Base-by-base conservation (phyloP, 345 rosid species). In the Jatropha curcas region DNA sequence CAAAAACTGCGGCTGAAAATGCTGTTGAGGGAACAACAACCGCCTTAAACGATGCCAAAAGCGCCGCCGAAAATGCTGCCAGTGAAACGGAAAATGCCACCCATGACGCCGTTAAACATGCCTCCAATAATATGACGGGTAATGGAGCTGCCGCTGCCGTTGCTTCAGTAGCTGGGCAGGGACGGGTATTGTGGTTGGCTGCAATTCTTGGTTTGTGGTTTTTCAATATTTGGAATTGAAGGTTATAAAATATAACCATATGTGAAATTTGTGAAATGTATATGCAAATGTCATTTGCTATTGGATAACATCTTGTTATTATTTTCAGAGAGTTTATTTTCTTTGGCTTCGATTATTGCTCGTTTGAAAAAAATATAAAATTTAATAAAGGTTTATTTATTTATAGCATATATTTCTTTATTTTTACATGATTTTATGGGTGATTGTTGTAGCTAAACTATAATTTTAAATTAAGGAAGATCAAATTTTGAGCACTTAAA, bases 1-100 rank as follows among this genome's bases (percentile, higher is more conserved):
- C 74, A 20, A 48, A 30, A 1, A 35, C 37, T 25, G 41, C 37
- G 0, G 68, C 53, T n/a, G 45, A 17, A 14, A 25, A 72, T 53
- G 62, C 12, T 4, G 20, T 65, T 0, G 25, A 55, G 14, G 61
- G 30, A 4, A 39, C 70, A 3, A 14, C n/a, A 41, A 55, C 14
- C 8, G 61, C 68, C 1, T n/a, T 63, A 3, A 37, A 65, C 10
- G 59, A 64, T 34, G 43, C 56, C 27, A 60, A 60, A 45, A 60
- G 60, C 8, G 67, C 46, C 1, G 60, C 46, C 0, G 74, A 71
- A 43, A 50, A 37, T 31, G 68, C 43, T 11, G 57, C 34, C 31
- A n/a, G 68, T 60, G 78, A 35, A 39, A 2, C 51, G 61, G 56
- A 30, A n/a, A 7, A 43, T 24, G 22, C n/a, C n/a, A n/a, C 35